Conservation (phyloP, 768 basidiomycete genomes). For the Kondoa subrosea region DNA sequence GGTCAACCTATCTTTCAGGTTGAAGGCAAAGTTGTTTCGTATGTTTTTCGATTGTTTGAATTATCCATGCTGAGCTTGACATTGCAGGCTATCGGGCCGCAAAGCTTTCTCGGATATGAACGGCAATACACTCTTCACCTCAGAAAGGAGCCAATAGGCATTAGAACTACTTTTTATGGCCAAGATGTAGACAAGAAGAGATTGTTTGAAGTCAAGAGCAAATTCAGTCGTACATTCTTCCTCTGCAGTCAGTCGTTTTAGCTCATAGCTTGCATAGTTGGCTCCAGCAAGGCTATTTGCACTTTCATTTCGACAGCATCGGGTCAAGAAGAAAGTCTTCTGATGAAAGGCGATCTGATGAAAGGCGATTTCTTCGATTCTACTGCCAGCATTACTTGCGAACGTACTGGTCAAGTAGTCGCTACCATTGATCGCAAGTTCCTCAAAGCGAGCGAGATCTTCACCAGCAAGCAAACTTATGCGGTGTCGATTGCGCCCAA, state of each 20-base stretch:
- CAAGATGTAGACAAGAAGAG: no score
- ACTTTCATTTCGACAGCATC: not conserved
- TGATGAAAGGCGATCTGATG: not conserved
- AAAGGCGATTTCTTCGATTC: not conserved
- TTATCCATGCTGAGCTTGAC: no score
- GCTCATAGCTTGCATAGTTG: not conserved
- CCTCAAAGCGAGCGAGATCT: not conserved
- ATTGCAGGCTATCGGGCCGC: no score
- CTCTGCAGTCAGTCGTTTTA: not conserved
- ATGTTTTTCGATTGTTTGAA: no score
- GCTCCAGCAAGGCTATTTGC: not conserved
- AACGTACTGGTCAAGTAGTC: not conserved
- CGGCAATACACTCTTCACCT: no score
- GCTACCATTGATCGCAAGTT: not conserved
- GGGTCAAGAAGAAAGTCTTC: not conserved
- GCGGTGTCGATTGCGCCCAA: not conserved
- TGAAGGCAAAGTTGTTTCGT: no score
- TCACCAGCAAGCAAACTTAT: not conserved
- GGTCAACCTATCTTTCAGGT: no score
- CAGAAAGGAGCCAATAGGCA: no score
- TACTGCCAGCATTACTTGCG: not conserved
- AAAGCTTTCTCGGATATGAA: no score
- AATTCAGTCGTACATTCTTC: not conserved
- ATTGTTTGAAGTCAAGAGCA: not conserved
- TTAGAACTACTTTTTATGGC: no score